These are phyloP conservation scores for Camellia granthamiana DNA, from an alignment of 148 eudicot genomes.

Conservation along the genomic window DNA sequence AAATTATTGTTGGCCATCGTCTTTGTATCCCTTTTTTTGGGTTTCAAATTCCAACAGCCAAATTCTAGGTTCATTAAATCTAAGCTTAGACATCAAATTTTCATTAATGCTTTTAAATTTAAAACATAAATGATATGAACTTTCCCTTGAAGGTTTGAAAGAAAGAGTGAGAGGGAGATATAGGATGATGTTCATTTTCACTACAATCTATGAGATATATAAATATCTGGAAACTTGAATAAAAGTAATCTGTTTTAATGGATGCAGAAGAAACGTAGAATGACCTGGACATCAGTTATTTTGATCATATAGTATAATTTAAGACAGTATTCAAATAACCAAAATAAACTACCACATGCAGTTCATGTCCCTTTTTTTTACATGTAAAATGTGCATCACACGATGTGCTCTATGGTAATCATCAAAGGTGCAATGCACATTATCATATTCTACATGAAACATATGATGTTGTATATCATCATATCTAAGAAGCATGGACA, in stretches of 20 bases:
- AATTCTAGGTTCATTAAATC: neutral
- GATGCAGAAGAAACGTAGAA: neutral
- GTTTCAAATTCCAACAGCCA: neutral
- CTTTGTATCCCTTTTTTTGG: neutral
- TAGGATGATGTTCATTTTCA: neutral
- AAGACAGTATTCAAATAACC: neutral
- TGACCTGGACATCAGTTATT: conserved; percentile 1
- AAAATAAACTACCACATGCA: neutral
- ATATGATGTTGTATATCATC: neutral
- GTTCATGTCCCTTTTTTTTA: neutral
- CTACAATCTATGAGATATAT: neutral
- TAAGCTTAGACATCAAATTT: neutral
- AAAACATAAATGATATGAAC: neutral
- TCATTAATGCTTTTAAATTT: neutral
- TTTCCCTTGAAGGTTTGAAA: neutral
- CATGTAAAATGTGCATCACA: neutral
- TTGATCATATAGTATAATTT: neutral
- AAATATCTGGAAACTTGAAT: neutral
- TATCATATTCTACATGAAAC: neutral
- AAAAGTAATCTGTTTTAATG: neutral
- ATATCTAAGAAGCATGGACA: no score
- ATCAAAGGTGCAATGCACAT: neutral
- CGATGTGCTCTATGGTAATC: neutral
- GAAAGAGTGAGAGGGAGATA: neutral
- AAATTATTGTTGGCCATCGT: neutral